Percentiles rank a stretch among this genome's conserved stretches.
Conservation (phyloP, 106 monocot genomes). For the Acorus calamus region DNA sequence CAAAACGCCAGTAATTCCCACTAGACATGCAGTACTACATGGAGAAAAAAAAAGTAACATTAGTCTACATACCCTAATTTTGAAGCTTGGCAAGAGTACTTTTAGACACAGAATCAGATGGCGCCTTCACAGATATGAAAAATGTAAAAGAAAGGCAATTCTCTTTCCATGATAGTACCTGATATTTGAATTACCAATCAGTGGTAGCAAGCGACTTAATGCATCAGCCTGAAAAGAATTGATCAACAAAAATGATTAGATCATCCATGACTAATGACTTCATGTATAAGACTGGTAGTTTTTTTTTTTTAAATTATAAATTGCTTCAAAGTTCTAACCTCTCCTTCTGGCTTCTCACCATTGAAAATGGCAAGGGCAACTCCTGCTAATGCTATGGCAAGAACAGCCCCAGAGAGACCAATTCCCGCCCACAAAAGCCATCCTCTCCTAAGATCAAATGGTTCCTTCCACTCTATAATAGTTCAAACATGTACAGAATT, state of each 20-base stretch:
- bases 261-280: too few relatives aligned
- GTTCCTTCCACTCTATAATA: slow-evolving; percentile 59
- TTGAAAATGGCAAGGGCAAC: slow-evolving; percentile 34
- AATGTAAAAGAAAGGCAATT: neutral
- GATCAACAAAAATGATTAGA: neutral
- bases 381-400: slow-evolving; percentile 51
- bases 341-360: slow-evolving; percentile 68
- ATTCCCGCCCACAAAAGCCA: slow-evolving; percentile 84
- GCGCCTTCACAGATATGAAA: too few relatives aligned
- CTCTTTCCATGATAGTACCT: slow-evolving; percentile 30
- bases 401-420: slow-evolving; percentile 51
- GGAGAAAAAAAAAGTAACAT: neutral
- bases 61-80: neutral
- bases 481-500: neutral
- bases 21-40: slow-evolving; percentile 67
- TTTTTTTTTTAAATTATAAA: too few relatives aligned
- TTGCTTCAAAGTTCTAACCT: slow-evolving; percentile 19
- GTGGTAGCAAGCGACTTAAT: slow-evolving; percentile 61
- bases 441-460: slow-evolving; percentile 64
- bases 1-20: slow-evolving; percentile 79
- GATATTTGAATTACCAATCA: slow-evolving; percentile 74
- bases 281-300: too few relatives aligned
- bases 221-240: slow-evolving; percentile 61
- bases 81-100: too few relatives aligned
- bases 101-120: too few relatives aligned